phyloP scores from a whole-genome alignment of 768 basidiomycete species.

The Dentipellis fragilis region DNA sequence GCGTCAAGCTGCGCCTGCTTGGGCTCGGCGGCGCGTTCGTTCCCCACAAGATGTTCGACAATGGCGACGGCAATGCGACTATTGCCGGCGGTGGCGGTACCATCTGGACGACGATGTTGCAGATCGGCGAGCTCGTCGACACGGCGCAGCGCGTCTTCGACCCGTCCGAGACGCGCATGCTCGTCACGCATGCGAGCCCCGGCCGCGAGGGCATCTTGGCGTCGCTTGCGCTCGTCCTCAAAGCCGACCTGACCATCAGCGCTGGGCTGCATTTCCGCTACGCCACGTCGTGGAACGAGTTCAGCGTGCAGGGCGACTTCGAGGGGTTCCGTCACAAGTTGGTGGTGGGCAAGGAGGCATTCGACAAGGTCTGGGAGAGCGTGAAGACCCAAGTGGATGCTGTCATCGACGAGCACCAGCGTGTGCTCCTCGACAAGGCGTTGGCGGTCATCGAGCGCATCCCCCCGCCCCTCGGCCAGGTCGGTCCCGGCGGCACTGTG shows the following conservation, averaged over 20 bases:
- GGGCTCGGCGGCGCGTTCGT: constrained; percentile 94
- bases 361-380: constrained; percentile 90
- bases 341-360: constrained; percentile 62
- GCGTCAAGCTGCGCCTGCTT: constrained; percentile 87
- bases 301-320: constrained; percentile 83
- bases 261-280: constrained; percentile 98
- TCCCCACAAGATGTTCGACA: constrained; percentile 90
- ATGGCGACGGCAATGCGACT: constrained; percentile 89
- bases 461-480: constrained; percentile 43
- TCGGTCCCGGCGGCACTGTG: constrained; percentile 31
- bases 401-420: constrained; percentile 86
- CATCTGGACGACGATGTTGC: constrained; percentile 97
- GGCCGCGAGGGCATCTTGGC: constrained; percentile 89
- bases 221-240: constrained; percentile 82
- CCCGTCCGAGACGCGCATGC: constrained; percentile 83
- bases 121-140: constrained; percentile 96
- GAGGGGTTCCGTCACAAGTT: constrained; percentile 84
- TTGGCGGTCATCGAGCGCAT: constrained; percentile 76
- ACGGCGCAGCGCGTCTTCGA: constrained; percentile 94
- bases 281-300: constrained; percentile 93
- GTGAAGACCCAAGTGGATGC: constrained; percentile 87
- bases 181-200: constrained; percentile 86
- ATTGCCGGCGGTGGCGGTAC: constrained; percentile 97
- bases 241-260: constrained; percentile 89
- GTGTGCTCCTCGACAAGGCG: constrained; percentile 81